Evolutionary conservation across 495 filamentous ascomycete genomes (phyloP), one percentile per base, ranked within the genome.

Genomic region (Tuber umbilicatum): DNA sequence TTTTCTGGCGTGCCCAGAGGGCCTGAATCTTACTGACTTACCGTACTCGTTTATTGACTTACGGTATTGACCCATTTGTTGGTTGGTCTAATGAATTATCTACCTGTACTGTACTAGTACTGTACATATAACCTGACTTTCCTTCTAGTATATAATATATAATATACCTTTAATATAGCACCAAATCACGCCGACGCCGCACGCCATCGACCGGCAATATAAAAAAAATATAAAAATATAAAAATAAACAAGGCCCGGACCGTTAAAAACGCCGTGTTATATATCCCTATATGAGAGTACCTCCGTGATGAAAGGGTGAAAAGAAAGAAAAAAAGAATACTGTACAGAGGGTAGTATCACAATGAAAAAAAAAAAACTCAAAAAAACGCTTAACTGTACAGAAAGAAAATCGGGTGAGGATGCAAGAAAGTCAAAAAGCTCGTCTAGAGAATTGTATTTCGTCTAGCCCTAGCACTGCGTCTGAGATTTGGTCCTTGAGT

Each of bases 221-320:
- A 60, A 3, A 41, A 74, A 35, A 73, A 50, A 60, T 21, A 55
- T 45, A 31, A 72, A 43, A 43, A 72, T 38, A 27, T 37, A 21
- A 68, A 38, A 4, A 39, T 42, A 68, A 72, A 73, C 70, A 73
- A 40, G 41, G 55, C 16, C 9, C 31, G 31, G 50, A 60, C 50
- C 50, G 23, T 31, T 60, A 16, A 60, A 60, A 60, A 60, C 50
- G 50, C 50, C 45, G 70, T 47, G 40, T n/a, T n/a, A n/a, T n/a
- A n/a, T 73, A 75, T 38, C 35, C 35, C 70, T 60, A 73, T 71
- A 74, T 60, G 10, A 60, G n/a, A 60, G n/a, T 50, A 50, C 21
- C 45, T 50, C 45, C 45, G 45, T 4, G 7, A n/a, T n/a, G 45
- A 50, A 50, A 50, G 50, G 10, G 21, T n/a, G 43, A 6, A 19